These are phyloP conservation scores for Puccinia horiana DNA, from an alignment of 1,284 basidiomycete species.

Conservation along the genomic window DNA sequence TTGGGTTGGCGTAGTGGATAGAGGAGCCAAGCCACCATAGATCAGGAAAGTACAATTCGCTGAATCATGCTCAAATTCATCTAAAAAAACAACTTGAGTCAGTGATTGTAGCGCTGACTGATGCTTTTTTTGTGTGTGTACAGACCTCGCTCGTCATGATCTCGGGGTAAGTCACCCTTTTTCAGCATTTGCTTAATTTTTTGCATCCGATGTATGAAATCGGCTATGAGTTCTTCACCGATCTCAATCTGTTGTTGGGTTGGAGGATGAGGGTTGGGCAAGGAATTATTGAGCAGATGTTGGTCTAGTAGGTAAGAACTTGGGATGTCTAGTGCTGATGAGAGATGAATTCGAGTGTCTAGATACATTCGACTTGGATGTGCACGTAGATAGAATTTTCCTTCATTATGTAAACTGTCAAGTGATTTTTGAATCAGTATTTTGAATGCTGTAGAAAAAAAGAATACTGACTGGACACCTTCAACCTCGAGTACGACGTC, in stretches of 20 bases:
- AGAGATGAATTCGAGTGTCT: slow-evolving; percentile 35
- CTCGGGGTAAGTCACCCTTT: slow-evolving; percentile 28
- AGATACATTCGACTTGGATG: slow-evolving; percentile 13
- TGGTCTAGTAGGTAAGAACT: not conserved
- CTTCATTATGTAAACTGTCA: slow-evolving; percentile 17
- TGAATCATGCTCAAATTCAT: slow-evolving; percentile 23
- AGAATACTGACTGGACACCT: slow-evolving; percentile 15
- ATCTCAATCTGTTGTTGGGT: not conserved
- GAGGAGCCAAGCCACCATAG: slow-evolving; percentile 55
- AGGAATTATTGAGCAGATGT: slow-evolving; percentile 3
- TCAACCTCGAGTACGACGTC: slow-evolving; percentile 20
- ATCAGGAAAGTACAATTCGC: slow-evolving; percentile 56
- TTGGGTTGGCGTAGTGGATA: slow-evolving; percentile 50
- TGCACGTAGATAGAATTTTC: slow-evolving; percentile 23
- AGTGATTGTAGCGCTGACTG: too few relatives aligned
- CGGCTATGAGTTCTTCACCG: slow-evolving; percentile 7
- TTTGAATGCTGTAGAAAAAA: not conserved
- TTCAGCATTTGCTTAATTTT: slow-evolving; percentile 27
- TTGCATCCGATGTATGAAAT: not conserved
- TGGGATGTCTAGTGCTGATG: slow-evolving; percentile 13
- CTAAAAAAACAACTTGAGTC: not conserved
- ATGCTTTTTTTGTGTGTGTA: not conserved
- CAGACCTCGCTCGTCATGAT: slow-evolving; percentile 11
- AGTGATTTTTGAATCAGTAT: not conserved
- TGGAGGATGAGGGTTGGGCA: not conserved